Evolutionary conservation across 2,329 filamentous ascomycete genomes (phyloP).

Genomic region (Ustilaginoidea virens): DNA sequence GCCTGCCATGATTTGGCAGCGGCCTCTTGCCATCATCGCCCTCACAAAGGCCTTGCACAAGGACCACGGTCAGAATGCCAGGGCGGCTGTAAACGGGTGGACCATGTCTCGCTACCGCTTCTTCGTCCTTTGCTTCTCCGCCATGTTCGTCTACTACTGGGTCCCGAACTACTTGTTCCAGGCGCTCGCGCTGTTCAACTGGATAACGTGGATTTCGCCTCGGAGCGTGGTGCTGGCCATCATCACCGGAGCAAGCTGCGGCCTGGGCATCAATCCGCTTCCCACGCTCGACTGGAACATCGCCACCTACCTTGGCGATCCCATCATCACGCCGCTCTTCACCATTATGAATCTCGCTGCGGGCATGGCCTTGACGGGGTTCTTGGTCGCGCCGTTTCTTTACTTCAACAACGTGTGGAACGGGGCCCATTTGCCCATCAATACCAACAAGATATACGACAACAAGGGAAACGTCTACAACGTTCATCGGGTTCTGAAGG

Average conservation of each 20-base stretch:
- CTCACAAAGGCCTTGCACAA: conserved; percentile 32
- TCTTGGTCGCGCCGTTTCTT: conserved; percentile 16
- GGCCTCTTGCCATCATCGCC: conserved; percentile 31
- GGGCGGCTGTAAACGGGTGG: conserved; percentile 15
- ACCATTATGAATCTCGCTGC: conserved; percentile 18
- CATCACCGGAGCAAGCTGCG: not conserved
- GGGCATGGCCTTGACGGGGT: conserved; percentile 13
- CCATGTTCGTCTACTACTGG: conserved; percentile 39
- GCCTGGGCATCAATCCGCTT: conserved; percentile 17
- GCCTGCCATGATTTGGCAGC: conserved; percentile 36
- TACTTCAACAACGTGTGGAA: conserved; percentile 16
- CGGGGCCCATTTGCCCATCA: conserved; percentile 23
- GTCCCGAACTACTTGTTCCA: conserved; percentile 35
- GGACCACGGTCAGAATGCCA: conserved; percentile 11
- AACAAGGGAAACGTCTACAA: conserved; percentile 22
- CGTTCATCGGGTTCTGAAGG: conserved; percentile 30
- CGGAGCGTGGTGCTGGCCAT: conserved; percentile 11
- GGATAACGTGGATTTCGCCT: conserved; percentile 37
- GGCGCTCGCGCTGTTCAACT: conserved; percentile 31
- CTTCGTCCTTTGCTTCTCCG: conserved; percentile 25
- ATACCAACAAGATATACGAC: conserved; percentile 22
- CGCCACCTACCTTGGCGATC: conserved; percentile 12
- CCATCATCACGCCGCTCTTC: conserved; percentile 17
- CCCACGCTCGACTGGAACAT: conserved; percentile 29
- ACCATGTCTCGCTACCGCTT: conserved; percentile 28